These are phyloP conservation scores for Myriosclerotinia curreyana DNA, from an alignment of 2,329 filamentous ascomycete genomes.

Conservation along the genomic window DNA sequence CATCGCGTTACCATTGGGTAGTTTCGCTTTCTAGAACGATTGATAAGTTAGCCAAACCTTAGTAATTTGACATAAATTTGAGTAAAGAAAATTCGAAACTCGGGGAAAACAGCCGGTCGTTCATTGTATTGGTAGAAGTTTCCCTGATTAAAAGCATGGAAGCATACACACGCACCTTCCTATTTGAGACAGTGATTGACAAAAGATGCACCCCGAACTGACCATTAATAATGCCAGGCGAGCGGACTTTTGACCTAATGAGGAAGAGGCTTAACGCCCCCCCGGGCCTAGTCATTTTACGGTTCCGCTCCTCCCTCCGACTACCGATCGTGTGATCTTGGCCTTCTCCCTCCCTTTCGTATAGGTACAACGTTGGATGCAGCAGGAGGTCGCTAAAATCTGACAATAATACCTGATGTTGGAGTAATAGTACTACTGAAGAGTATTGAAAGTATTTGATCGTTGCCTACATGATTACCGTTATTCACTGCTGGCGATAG, in stretches of 20 bases:
- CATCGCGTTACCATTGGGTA: not conserved
- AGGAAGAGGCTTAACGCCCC: not conserved
- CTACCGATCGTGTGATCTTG: not conserved
- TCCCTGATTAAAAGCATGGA: not conserved
- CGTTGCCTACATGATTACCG: not conserved
- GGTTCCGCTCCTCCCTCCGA: not conserved
- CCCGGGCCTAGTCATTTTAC: not conserved
- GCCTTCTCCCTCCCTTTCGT: not conserved
- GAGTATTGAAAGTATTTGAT: not conserved
- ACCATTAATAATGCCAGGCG: not conserved
- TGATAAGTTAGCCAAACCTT: not conserved
- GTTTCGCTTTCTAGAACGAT: not conserved
- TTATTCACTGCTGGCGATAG: not conserved
- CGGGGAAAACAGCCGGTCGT: not conserved
- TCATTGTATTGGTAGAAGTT: not conserved
- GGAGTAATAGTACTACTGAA: not conserved
- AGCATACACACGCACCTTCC: conserved; percentile 4
- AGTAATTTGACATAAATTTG: not conserved
- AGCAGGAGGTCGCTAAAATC: not conserved
- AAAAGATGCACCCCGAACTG: not conserved
- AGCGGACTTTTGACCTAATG: not conserved
- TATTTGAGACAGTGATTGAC: not conserved
- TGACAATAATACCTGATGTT: not conserved
- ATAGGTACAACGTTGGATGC: not conserved
- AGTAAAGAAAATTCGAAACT: not conserved